Conservation (phyloP, 176 grass and related monocot species). For the Triticum aestivum region IWGSC_CS_RefSeq_v2.1 NC_057804.1:526291643-526292142, state of each 20-base stretch:
- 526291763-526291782: background rate
- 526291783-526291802: background rate
- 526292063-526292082: too few relatives aligned
- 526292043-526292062: background rate
- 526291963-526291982: background rate
- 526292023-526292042: constrained; percentile 34
- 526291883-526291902: constrained; percentile 41
- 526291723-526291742: constrained; percentile 21
- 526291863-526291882: constrained; percentile 46
- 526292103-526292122: too few relatives aligned
- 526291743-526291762: constrained; percentile 46
- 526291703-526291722: constrained; percentile 34
- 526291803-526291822: background rate
- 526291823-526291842: constrained; percentile 16
- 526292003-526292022: constrained; percentile 28
- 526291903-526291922: background rate
- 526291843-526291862: constrained; percentile 24
- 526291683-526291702: constrained; percentile 15
- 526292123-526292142: too few relatives aligned
- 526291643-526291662: constrained; percentile 41
- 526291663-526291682: background rate
- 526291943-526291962: constrained; percentile 16
- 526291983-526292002: background rate
- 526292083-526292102: too few relatives aligned
- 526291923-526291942: constrained; percentile 31